phyloP scores from a whole-genome alignment of 345 rosid genomes.

The Luvunga scandens region DNA sequence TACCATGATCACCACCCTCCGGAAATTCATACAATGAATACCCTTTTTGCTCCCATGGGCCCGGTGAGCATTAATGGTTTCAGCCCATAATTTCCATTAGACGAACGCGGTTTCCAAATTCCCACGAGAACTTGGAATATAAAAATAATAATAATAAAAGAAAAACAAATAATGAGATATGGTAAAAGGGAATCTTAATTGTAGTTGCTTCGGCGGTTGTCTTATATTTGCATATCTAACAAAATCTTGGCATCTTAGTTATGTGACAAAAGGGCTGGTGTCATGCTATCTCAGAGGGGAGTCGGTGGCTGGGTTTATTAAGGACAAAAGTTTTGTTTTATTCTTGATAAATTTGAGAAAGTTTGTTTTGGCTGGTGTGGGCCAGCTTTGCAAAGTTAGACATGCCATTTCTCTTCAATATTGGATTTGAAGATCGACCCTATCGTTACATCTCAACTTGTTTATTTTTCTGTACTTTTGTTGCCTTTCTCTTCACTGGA shows the following conservation, averaged over 20 bases:
- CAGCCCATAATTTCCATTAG: neutral
- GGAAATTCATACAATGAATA: neutral
- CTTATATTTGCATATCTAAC: slow-evolving; percentile 23
- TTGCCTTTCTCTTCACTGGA: slow-evolving; percentile 2
- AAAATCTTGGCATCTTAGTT: slow-evolving; percentile 24
- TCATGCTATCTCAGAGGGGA: slow-evolving; percentile 12
- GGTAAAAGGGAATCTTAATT: slow-evolving; percentile 19
- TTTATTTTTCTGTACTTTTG: neutral
- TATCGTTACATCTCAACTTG: neutral
- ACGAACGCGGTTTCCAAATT: no score
- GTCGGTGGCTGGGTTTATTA: slow-evolving; percentile 10
- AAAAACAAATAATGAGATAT: neutral
- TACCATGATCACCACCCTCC: no score
- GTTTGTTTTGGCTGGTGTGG: slow-evolving; percentile 24
- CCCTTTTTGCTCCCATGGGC: neutral
- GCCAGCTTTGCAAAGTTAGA: slow-evolving; percentile 19
- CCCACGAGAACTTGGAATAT: neutral
- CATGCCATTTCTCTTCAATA: slow-evolving; percentile 3
- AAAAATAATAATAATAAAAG: neutral
- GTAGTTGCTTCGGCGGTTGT: slow-evolving; percentile 11
- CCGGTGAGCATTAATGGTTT: neutral
- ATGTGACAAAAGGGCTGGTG: slow-evolving; percentile 3
- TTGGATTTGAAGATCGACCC: slow-evolving; percentile 7
- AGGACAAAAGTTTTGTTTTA: slow-evolving; percentile 14
- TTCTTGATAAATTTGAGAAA: slow-evolving; percentile 7